phyloP scores from a whole-genome alignment of 2,329 filamentous ascomycete genomes.

The Aspergillus niger region DNA sequence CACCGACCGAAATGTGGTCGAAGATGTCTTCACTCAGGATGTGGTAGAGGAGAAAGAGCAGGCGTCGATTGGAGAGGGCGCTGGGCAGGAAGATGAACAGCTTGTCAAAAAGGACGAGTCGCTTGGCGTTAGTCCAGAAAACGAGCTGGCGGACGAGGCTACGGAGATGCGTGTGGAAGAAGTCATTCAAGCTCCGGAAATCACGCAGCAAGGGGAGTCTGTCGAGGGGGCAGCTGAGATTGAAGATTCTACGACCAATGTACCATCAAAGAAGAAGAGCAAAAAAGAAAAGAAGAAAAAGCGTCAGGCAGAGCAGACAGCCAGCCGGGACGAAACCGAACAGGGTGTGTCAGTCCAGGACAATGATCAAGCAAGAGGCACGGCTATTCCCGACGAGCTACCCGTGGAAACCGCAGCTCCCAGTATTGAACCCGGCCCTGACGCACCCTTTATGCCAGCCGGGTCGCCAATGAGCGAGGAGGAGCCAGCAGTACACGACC shows the following conservation, averaged over 20 bases:
- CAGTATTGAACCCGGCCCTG: not conserved
- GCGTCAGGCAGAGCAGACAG: slow-evolving; percentile 20
- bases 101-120: not conserved
- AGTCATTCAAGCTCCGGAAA: slow-evolving; percentile 11
- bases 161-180: slow-evolving; percentile 24
- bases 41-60: not conserved
- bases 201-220: slow-evolving; percentile 9
- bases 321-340: slow-evolving; percentile 7
- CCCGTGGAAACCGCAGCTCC: not conserved
- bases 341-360: not conserved
- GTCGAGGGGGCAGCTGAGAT: slow-evolving; percentile 2
- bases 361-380: not conserved
- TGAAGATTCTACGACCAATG: slow-evolving; percentile 10
- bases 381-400: not conserved
- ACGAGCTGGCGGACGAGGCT: slow-evolving; percentile 3
- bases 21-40: not conserved
- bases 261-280: slow-evolving; percentile 23
- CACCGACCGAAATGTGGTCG: not conserved
- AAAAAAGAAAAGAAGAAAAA: slow-evolving; percentile 34
- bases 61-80: not conserved
- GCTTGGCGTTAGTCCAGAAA: not conserved
- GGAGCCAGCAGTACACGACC: not conserved
- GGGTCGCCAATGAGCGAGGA: not conserved
- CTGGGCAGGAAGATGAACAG: slow-evolving; percentile 1
- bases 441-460: not conserved